phyloP scores from a whole-genome alignment of 179 eudicot species.

The Spergularia azorica region DNA sequence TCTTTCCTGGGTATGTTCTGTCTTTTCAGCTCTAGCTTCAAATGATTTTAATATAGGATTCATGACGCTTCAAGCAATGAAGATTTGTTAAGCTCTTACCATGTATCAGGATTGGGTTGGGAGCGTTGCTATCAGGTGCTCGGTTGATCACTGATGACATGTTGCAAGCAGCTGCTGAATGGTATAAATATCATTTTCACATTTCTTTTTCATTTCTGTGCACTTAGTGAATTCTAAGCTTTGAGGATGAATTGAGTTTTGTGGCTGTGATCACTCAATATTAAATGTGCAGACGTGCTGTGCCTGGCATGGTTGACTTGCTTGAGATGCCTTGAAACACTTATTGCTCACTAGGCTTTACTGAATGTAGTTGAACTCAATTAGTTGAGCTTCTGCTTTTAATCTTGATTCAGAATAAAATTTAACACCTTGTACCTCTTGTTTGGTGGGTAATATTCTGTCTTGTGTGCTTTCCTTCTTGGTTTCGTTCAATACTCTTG shows the following conservation, averaged over 20 bases:
- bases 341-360: background rate
- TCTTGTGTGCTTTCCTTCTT: too few species aligned
- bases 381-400: background rate
- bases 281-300: background rate
- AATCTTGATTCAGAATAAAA: background rate
- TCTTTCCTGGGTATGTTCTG: slow-evolving; percentile 92
- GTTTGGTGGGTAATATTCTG: background rate
- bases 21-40: slow-evolving; percentile 9
- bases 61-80: slow-evolving; percentile 2
- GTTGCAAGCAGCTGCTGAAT: slow-evolving; percentile 96
- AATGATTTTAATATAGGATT: background rate
- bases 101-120: slow-evolving; percentile 86
- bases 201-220: background rate
- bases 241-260: background rate
- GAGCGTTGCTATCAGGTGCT: slow-evolving; percentile 94
- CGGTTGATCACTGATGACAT: slow-evolving; percentile 84
- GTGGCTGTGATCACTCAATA: background rate
- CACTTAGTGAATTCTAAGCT: background rate
- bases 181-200: slow-evolving; percentile 43
- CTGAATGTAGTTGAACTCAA: background rate
- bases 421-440: background rate
- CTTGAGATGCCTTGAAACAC: background rate
- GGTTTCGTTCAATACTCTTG: too few species aligned
- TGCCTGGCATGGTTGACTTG: background rate
- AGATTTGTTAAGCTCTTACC: slow-evolving; percentile 13